Evolutionary conservation across 2,329 filamentous ascomycete genomes (phyloP), one percentile per base, ranked within the genome.

Genomic region (Xylariales sp.): DNA sequence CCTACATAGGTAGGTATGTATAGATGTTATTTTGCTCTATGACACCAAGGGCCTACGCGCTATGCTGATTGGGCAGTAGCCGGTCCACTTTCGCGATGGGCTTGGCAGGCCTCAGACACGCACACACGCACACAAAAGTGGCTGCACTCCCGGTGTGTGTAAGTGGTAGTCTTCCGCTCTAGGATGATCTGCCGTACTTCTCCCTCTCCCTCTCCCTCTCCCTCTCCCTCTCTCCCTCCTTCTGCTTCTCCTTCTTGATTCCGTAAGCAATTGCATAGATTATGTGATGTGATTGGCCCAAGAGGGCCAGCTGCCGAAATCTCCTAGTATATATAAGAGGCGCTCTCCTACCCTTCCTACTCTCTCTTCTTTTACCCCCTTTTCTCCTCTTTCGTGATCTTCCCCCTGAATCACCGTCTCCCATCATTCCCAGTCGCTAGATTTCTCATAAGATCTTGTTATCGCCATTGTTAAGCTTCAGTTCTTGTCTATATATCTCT

Each of bases 131-230:
- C 23, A 23, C 23, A 23, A 67, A 64, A 52, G 50, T 60, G 56
- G 50, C 43, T 52, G 12, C 18, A 43, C 12, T 10, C 43, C 62
- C 62, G 3, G 62, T 68, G 65, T 65, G 62, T 68, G 65, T 65
- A 62, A 65, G 65, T 65, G 56, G 46, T 12, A 43, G 56, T 43
- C 56, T 39, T 54, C 30, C 39, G 28, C 32, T 39, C 39, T 45
- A 56, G 50, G 45, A 56, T 6, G 56, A 65, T 53, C 45, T 53
- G 12, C 49, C 43, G 12, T 54, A 50, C 14, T 32, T 58, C 30
- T 57, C 36, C 61, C 61, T 55, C 12, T 32, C 23, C 23, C 23
- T 23, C 23, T 23, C 23, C 23, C 23, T 23, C 23, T 23, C 23
- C 23, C 23, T 23, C 23, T 23, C 23, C 23, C 23, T 23, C 23